Conservation (phyloP, 106 monocot genomes). For the Posidonia australis region DNA sequence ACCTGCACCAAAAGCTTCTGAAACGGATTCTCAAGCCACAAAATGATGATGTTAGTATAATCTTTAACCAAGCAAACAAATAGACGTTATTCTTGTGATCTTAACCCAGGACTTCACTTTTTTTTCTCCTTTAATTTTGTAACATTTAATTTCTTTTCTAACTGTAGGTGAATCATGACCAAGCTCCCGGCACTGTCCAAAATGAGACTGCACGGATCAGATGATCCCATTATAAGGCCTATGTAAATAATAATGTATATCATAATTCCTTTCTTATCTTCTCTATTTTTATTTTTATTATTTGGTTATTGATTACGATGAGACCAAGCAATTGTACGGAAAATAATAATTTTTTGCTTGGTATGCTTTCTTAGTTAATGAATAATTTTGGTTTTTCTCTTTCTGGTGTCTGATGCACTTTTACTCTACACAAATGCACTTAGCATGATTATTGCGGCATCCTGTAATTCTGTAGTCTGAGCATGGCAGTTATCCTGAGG, state of each 20-base stretch:
- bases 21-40: not conserved
- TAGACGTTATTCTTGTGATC: not conserved
- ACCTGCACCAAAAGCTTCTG: conserved; percentile 1
- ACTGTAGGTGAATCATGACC: conserved; percentile 1
- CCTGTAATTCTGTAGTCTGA: too few relatives aligned
- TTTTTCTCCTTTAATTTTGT: too few relatives aligned
- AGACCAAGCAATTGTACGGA: not conserved
- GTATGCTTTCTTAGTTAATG: not conserved
- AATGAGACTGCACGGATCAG: not conserved
- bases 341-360: conserved; percentile 1
- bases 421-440: too few relatives aligned
- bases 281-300: not conserved
- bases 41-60: not conserved
- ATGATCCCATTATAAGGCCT: not conserved
- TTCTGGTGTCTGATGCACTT: too few relatives aligned
- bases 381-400: not conserved
- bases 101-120: not conserved
- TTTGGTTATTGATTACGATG: not conserved
- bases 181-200: not conserved
- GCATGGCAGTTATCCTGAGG: too few relatives aligned
- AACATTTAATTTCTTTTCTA: too few relatives aligned
- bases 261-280: not conserved
- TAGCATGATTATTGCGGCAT: too few relatives aligned
- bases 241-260: conserved; percentile 2
- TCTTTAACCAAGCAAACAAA: not conserved